Conservation (phyloP, 768 basidiomycete genomes). For the Lentinus brumalis region DNA sequence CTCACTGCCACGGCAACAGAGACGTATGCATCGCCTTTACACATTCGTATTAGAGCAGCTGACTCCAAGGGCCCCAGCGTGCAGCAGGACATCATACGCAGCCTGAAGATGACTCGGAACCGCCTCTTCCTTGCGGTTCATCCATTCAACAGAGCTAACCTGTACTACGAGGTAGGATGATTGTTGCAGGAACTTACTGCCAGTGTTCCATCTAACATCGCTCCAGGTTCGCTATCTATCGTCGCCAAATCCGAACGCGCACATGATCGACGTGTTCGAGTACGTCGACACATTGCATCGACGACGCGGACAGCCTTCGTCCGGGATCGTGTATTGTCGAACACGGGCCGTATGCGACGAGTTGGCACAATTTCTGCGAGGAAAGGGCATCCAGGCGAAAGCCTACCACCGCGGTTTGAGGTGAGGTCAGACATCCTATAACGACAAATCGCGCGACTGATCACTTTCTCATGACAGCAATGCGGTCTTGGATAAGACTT, state of each 20-base stretch:
- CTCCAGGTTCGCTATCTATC: slow-evolving; percentile 64
- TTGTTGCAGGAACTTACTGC: background rate
- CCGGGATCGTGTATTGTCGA: slow-evolving; percentile 83
- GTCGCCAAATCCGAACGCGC: slow-evolving; percentile 48
- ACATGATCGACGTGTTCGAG: slow-evolving; percentile 66
- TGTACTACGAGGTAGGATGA: slow-evolving; percentile 72
- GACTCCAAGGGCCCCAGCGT: slow-evolving; percentile 47
- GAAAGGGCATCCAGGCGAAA: slow-evolving; percentile 64
- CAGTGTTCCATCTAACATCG: background rate
- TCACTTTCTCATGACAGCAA: slow-evolving; percentile 35
- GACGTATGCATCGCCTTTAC: slow-evolving; percentile 22
- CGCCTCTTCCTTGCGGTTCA: slow-evolving; percentile 66
- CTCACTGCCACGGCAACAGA: slow-evolving; percentile 83
- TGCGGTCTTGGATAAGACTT: slow-evolving; percentile 49
- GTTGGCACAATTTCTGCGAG: slow-evolving; percentile 61
- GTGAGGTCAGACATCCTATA: slow-evolving; percentile 34
- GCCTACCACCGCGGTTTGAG: slow-evolving; percentile 77
- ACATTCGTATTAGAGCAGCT: background rate
- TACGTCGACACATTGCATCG: slow-evolving; percentile 67
- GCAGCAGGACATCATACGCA: slow-evolving; percentile 70
- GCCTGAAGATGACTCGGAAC: slow-evolving; percentile 57
- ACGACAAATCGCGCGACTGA: background rate
- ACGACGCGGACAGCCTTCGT: slow-evolving; percentile 58
- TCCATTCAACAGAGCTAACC: slow-evolving; percentile 78
- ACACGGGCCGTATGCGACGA: slow-evolving; percentile 66